Evolutionary conservation across 2,329 filamentous ascomycete species (phyloP).

Genomic region (Pyrenochaeta sp.): DNA sequence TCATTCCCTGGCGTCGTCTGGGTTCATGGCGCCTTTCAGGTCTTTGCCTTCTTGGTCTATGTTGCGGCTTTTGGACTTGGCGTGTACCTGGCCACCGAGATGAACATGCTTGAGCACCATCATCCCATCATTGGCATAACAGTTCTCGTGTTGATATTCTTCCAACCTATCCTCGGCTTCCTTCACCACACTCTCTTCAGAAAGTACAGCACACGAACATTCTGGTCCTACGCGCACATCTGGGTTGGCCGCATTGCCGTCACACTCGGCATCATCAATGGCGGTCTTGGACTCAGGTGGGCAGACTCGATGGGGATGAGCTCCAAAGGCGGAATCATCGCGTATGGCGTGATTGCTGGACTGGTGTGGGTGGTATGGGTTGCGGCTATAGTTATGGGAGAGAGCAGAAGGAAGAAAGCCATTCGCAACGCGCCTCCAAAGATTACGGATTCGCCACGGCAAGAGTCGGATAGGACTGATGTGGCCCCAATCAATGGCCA

Average conservation of each 20-base stretch:
- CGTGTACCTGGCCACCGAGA: constrained; percentile 56
- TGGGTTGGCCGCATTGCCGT: constrained; percentile 64
- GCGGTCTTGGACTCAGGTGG: constrained; percentile 62
- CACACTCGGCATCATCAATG: constrained; percentile 64
- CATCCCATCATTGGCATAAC: constrained; percentile 66
- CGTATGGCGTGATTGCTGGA: constrained; percentile 60
- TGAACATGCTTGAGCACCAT: constrained; percentile 47
- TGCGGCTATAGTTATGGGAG: constrained; percentile 38
- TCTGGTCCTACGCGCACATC: constrained; percentile 61
- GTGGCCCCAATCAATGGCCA: constrained; percentile 16
- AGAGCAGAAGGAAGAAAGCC: constrained; percentile 30
- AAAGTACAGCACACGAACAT: constrained; percentile 54
- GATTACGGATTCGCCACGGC: constrained; percentile 10
- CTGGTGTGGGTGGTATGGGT: constrained; percentile 53
- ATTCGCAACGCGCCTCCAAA: constrained; percentile 23
- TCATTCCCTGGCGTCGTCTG: constrained; percentile 55
- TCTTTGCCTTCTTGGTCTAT: constrained; percentile 58
- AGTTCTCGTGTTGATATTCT: constrained; percentile 60
- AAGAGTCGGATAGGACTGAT: constrained; percentile 4
- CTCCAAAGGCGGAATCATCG: constrained; percentile 50
- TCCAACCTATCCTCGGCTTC: constrained; percentile 63
- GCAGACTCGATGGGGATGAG: constrained; percentile 51
- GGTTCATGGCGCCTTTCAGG: constrained; percentile 58
- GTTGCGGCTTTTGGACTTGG: constrained; percentile 62
- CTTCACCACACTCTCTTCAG: constrained; percentile 63